Evolutionary conservation across 352 stramenopile genomes (phyloP).

Genomic region (Poterioochromonas sp.): DNA sequence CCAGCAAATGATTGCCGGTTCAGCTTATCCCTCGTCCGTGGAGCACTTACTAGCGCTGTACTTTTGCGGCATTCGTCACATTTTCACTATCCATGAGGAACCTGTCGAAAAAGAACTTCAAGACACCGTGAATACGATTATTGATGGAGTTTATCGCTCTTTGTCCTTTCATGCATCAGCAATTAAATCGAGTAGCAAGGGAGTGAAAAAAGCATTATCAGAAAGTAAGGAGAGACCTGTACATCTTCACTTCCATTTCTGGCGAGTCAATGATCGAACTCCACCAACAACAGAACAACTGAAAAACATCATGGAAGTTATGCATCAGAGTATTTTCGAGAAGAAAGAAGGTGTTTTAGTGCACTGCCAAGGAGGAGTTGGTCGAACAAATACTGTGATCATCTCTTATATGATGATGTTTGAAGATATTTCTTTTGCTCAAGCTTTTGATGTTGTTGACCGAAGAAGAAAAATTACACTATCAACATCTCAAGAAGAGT

Average conservation of each 20-base stretch:
- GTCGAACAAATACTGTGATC: background rate
- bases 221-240: too few species aligned
- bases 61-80: background rate
- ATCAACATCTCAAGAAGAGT: background rate
- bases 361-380: slow-evolving; percentile 12
- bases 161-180: too few species aligned
- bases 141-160: too few species aligned
- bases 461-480: background rate
- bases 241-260: too few species aligned
- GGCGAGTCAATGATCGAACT: too few species aligned
- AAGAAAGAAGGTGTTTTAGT: background rate
- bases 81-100: slow-evolving; percentile 6
- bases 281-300: too few species aligned
- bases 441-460: background rate
- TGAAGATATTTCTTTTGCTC: background rate
- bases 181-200: too few species aligned
- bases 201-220: too few species aligned
- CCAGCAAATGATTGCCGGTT: background rate
- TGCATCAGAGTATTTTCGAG: background rate
- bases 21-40: background rate
- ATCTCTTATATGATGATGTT: background rate
- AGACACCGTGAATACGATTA: background rate
- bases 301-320: background rate
- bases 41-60: background rate
- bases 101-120: background rate